phyloP scores from a whole-genome alignment of 208 protist genomes.

The Strigomonas galati region DNA sequence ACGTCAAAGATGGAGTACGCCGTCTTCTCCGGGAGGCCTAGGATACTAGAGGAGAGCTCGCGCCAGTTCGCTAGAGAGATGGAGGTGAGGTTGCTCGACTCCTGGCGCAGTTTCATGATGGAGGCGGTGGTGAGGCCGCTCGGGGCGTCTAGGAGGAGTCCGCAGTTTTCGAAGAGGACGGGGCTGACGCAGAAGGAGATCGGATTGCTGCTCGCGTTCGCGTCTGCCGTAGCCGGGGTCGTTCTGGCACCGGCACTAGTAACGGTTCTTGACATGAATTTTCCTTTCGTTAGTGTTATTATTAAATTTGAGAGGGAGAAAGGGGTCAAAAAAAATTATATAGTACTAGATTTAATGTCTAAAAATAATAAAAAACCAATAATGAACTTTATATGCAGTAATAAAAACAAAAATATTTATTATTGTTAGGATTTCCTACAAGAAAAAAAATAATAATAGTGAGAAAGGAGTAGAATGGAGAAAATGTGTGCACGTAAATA shows the following conservation, averaged over 20 bases:
- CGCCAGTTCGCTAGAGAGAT: slow-evolving; percentile 80
- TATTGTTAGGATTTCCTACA: too few species aligned
- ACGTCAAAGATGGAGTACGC: slow-evolving; percentile 87
- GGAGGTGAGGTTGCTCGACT: slow-evolving; percentile 60
- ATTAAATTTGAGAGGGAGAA: background rate
- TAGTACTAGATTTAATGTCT: background rate
- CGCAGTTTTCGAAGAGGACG: slow-evolving; percentile 80
- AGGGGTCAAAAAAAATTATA: slow-evolving; percentile 6
- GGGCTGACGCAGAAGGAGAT: slow-evolving; percentile 81
- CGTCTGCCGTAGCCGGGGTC: background rate
- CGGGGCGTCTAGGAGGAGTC: slow-evolving; percentile 62
- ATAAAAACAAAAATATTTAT: too few species aligned
- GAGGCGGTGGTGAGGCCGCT: slow-evolving; percentile 67
- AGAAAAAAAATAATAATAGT: slow-evolving; percentile 3
- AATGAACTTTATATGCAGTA: too few species aligned
- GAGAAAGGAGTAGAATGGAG: slow-evolving; percentile 14
- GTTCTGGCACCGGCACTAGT: background rate
- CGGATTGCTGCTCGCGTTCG: slow-evolving; percentile 20
- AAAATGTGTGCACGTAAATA: slow-evolving; percentile 1
- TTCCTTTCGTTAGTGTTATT: background rate
- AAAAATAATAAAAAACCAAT: slow-evolving; percentile 1
- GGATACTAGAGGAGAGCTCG: slow-evolving; percentile 57
- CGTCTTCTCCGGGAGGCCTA: slow-evolving; percentile 58
- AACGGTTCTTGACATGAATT: background rate
- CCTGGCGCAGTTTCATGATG: slow-evolving; percentile 70